Evolutionary conservation across 2,329 filamentous ascomycete genomes (phyloP).

Genomic region (Neodidymelliopsis sp.): DNA sequence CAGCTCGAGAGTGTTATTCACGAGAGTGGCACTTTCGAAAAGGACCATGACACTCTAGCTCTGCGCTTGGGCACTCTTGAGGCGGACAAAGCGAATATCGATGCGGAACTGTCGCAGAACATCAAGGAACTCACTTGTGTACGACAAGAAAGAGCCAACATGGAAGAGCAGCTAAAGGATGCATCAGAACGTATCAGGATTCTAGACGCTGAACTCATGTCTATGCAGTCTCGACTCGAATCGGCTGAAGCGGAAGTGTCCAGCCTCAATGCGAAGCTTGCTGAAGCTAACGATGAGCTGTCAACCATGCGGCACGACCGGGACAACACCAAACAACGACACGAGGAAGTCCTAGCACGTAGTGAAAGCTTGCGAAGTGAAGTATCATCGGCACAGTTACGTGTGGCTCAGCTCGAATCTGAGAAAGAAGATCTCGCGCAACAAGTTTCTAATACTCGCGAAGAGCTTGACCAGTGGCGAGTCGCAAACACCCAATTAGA

Average conservation of each 20-base stretch:
- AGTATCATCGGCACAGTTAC: constrained; percentile 23
- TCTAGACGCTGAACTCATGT: constrained; percentile 27
- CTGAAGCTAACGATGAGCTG: constrained; percentile 6
- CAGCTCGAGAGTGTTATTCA: constrained; percentile 9
- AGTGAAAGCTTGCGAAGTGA: constrained; percentile 25
- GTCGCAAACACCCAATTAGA: constrained; percentile 18
- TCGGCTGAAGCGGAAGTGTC: constrained; percentile 28
- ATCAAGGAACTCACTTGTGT: constrained; percentile 9
- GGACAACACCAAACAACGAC: constrained; percentile 11
- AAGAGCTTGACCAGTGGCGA: constrained; percentile 25
- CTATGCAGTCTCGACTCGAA: constrained; percentile 23
- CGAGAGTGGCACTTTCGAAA: constrained; percentile 7
- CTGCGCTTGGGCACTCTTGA: constrained; percentile 12
- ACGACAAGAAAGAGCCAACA: constrained; percentile 1
- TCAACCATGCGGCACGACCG: neutral
- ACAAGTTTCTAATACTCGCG: constrained; percentile 19
- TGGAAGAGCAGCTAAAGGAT: constrained; percentile 19
- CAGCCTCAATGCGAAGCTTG: constrained; percentile 28
- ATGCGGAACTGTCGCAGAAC: constrained; percentile 8
- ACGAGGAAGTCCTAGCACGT: constrained; percentile 12
- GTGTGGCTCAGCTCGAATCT: constrained; percentile 25
- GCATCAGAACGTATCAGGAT: constrained; percentile 10
- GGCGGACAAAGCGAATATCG: constrained; percentile 10
- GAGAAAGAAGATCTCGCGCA: constrained; percentile 27
- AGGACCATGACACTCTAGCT: constrained; percentile 8